Percentiles rank a stretch among this genome's conserved stretches.
phyloP scores from a whole-genome alignment of 495 filamentous ascomycete genomes.

The Talaromyces wortmannii region DNA sequence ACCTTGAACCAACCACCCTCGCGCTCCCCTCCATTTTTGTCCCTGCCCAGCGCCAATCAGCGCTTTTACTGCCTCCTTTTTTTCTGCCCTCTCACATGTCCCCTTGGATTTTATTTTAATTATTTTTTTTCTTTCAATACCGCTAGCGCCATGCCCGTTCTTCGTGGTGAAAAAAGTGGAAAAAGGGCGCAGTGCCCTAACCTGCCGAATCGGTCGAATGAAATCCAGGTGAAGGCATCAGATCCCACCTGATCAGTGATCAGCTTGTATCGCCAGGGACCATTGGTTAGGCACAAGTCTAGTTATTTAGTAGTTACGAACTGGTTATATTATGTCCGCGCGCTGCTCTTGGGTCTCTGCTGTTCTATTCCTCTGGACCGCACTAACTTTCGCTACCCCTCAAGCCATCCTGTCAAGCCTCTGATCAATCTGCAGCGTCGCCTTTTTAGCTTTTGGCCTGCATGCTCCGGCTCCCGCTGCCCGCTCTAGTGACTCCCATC shows the following conservation, averaged over 20 bases:
- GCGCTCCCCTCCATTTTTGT: slow-evolving; percentile 14
- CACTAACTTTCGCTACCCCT: neutral
- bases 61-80: neutral
- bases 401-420: neutral
- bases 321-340: neutral
- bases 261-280: neutral
- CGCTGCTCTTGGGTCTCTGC: neutral
- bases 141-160: too few relatives aligned
- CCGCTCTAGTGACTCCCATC: neutral
- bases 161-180: neutral
- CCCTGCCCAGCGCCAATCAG: slow-evolving; percentile 13
- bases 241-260: neutral
- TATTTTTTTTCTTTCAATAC: slow-evolving; percentile 6
- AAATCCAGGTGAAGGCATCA: slow-evolving; percentile 12
- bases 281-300: neutral
- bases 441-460: slow-evolving; percentile 3
- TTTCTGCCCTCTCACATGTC: neutral
- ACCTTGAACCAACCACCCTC: slow-evolving; percentile 18
- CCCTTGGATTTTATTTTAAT: neutral
- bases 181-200: neutral
- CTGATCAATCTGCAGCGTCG: slow-evolving; percentile 2
- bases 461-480: neutral
- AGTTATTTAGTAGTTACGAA: neutral
- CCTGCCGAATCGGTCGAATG: neutral
- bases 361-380: neutral